Base-by-base conservation (phyloP, 352 stramenopile species). In the Paralagenidium karlingii region DNA sequence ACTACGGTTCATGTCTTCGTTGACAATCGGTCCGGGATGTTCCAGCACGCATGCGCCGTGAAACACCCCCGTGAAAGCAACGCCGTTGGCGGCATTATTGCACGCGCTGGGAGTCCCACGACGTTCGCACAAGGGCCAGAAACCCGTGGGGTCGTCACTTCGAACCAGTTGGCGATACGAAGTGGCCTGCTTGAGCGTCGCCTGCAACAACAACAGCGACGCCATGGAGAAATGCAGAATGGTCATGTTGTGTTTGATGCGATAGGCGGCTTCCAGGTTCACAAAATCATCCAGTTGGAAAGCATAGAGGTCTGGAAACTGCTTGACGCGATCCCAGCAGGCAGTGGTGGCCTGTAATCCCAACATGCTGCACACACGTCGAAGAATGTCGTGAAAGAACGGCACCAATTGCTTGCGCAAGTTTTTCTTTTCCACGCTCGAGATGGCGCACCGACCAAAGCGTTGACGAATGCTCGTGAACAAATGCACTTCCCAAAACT, bases 81-180 rank as follows among this genome's bases (percentile, higher is more conserved):
- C 48, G 7, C 68, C 67, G 6, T 66, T 70, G 0, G 43, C 52
- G 1, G 82, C 84, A 2, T 86, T 42, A 50, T 96, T 96, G 20
- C 51, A 24, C 4, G 84, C 77, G 16, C 69, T 49, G 3, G 58
- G 58, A 8, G 69, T 56, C 0, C 86, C 86, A 47, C 67, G 54
- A n/a, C 84, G 61, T 39, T 96, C 84, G 26, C 73, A 83, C 9
- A 96, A 42, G 25, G 82, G 62, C 80, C 86, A 92, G 47, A 96
- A 96, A 1, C 87, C 75, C 32, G 52, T 53, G 0, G 84, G 80
- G 6, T 30, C 20, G n/a, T 93, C 74, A 1, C 39, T 37, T 10
- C 89, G 43, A 13, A 96, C 38, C 11, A 88, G 45, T 13, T 86
- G 60, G 44, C 78, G 66, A 58, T 96, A 96, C 8, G 68, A 83